Conservation (phyloP, 768 basidiomycete genomes). For the Suillus sp. region DNA sequence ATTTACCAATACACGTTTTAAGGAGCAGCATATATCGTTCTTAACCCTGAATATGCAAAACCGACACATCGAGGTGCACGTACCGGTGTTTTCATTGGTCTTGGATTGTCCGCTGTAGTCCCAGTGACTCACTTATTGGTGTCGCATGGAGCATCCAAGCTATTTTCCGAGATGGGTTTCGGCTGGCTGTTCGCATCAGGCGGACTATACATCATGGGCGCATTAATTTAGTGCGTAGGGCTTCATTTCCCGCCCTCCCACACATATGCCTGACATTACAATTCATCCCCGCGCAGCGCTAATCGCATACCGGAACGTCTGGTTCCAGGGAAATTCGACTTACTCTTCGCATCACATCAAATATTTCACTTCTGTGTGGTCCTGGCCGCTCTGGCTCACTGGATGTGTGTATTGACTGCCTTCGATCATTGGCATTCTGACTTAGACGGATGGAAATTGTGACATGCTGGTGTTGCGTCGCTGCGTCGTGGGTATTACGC, state of each 20-base stretch:
- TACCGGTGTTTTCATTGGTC: conserved; percentile 74
- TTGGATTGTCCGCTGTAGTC: conserved; percentile 70
- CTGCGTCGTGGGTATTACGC: conserved; percentile 16
- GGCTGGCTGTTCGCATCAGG: conserved; percentile 70
- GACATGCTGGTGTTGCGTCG: conserved; percentile 20
- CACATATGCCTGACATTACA: conserved; percentile 24
- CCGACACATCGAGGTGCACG: conserved; percentile 76
- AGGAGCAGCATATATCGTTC: conserved; percentile 76
- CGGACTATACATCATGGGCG: conserved; percentile 77
- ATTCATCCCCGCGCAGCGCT: conserved; percentile 60
- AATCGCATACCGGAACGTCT: conserved; percentile 79
- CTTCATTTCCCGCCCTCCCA: conserved; percentile 32
- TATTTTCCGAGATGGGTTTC: conserved; percentile 67
- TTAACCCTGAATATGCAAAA: conserved; percentile 76
- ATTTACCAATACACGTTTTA: conserved; percentile 12
- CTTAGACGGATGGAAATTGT: conserved; percentile 22
- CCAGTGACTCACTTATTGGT: conserved; percentile 68
- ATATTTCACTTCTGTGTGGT: conserved; percentile 87
- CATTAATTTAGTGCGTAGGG: conserved; percentile 73
- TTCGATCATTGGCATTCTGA: conserved; percentile 59
- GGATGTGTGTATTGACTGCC: conserved; percentile 54
- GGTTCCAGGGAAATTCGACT: conserved; percentile 78
- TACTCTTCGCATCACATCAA: conserved; percentile 81
- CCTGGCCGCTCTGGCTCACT: conserved; percentile 69
- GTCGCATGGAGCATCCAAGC: conserved; percentile 56